Evolutionary conservation across 75 land plant species (phyloP), one percentile per base, ranked within the genome.

Genomic region (Picea sitchensis): DNA sequence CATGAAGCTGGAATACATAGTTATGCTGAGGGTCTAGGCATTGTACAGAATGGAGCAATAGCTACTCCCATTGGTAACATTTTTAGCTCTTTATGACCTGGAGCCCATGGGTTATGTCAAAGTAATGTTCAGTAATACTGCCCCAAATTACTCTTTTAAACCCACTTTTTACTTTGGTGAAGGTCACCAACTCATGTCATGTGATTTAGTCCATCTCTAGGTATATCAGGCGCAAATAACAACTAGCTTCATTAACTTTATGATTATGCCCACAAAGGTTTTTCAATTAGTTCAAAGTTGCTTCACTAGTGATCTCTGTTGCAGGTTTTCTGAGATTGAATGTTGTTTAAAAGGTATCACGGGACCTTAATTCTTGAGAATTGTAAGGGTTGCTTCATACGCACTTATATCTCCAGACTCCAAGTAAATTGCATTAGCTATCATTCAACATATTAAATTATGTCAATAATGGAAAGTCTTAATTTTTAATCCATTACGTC

Each of bases 11-110:
- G 73, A 44, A 71, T 44, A 17, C 44, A 71, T 36, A 44, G 13
- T 44, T 71, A 44, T 71, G 73, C 54, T 4, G 73, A 71, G 73
- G 73, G 51, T n/a, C 9, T 71, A 44, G 73, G 73, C 20, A 71
- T 71, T 41, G 44, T 71, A 7, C 73, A 71, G 23, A 71, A 71
- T 47, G 73, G 73, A 41, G 21, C 73, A 38, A 41, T 71, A 38
- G 73, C 73, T 21, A 32, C 73, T 38, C 51, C 73, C 36, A 5
- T 47, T 17, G n/a, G 73, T 71, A 41, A 71, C 51, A 2, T 5
- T 44, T 71, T 71, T 69, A 38, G 32, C 44, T 51, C 56, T 51
- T 9, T 9, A 51, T 51, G 12, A 9, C 56, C 56, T 51, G 56
- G 11, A 51, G 56, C 11, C 9, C 56, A 51, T 51, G 11, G 56